Evolutionary conservation across 2,329 filamentous ascomycete genomes (phyloP).

Genomic region (Monilinia vaccinii-corymbosi): DNA sequence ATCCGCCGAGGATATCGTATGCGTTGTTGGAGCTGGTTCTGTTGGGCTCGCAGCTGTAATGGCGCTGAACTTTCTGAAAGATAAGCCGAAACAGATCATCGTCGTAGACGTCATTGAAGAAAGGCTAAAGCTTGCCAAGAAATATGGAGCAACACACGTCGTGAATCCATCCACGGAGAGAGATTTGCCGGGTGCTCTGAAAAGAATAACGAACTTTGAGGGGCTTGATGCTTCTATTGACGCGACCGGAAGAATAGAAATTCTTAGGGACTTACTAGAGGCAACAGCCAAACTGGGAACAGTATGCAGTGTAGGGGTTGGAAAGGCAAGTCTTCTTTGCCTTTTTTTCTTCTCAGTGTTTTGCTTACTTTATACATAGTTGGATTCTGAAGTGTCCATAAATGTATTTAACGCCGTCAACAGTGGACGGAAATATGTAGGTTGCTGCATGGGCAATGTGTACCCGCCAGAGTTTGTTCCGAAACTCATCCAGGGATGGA

Average conservation of each 20-base stretch:
- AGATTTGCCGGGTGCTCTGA: constrained; percentile 12
- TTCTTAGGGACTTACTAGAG: constrained; percentile 14
- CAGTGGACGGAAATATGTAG: constrained; percentile 14
- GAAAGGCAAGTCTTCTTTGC: constrained; percentile 8
- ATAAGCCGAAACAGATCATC: constrained; percentile 30
- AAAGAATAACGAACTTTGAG: constrained; percentile 11
- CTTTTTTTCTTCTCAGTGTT: neutral
- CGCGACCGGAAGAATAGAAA: constrained; percentile 14
- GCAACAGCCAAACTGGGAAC: constrained; percentile 15
- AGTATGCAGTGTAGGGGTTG: constrained; percentile 19
- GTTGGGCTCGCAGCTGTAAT: constrained; percentile 35
- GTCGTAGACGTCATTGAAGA: constrained; percentile 37
- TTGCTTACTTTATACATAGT: neutral
- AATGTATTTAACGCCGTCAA: constrained; percentile 18
- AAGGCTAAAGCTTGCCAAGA: constrained; percentile 35
- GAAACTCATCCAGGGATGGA: constrained; percentile 14
- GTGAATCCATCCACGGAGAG: constrained; percentile 13
- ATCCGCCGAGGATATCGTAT: constrained; percentile 27
- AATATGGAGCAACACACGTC: constrained; percentile 33
- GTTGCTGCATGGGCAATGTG: constrained; percentile 19
- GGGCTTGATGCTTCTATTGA: constrained; percentile 17
- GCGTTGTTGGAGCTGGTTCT: constrained; percentile 34
- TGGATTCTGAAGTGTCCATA: constrained; percentile 11
- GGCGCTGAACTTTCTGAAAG: constrained; percentile 27
- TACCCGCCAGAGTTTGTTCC: constrained; percentile 21